phyloP scores from a whole-genome alignment of 805 yeast species.

The Tetrapisispora fleetii region DNA sequence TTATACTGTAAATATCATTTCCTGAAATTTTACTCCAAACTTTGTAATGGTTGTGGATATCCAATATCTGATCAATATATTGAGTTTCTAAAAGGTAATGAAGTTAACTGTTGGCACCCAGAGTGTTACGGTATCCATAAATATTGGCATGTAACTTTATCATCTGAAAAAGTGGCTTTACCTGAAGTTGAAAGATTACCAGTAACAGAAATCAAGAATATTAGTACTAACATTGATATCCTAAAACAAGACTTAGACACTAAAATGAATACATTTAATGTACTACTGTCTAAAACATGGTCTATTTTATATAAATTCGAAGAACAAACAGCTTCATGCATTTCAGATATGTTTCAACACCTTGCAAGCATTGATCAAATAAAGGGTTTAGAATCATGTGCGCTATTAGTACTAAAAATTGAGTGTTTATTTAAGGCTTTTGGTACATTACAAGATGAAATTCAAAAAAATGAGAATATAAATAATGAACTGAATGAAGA shows the following conservation, averaged over 20 bases:
- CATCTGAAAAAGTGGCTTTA: slow-evolving; percentile 49
- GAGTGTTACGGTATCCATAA: slow-evolving; percentile 97
- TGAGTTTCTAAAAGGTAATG: slow-evolving; percentile 82
- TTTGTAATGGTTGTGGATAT: slow-evolving; percentile 87
- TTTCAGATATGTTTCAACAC: slow-evolving; percentile 81
- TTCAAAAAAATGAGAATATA: not conserved
- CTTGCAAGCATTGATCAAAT: slow-evolving; percentile 66
- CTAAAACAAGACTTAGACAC: slow-evolving; percentile 39
- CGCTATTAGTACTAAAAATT: slow-evolving; percentile 59
- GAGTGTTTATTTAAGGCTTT: slow-evolving; percentile 71
- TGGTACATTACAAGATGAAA: slow-evolving; percentile 36
- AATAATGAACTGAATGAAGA: not conserved
- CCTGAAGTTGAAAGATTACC: slow-evolving; percentile 23
- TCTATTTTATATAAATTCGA: slow-evolving; percentile 78
- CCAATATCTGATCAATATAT: slow-evolving; percentile 92
- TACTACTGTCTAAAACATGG: slow-evolving; percentile 62
- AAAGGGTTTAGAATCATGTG: slow-evolving; percentile 61
- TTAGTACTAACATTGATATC: no score
- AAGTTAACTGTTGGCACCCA: slow-evolving; percentile 96
- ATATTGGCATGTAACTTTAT: slow-evolving; percentile 84
- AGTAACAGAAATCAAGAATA: not conserved
- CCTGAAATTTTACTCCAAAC: slow-evolving; percentile 72
- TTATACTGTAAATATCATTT: slow-evolving; percentile 90
- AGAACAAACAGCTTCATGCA: slow-evolving; percentile 80
- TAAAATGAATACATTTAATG: slow-evolving; percentile 59